A percentile compares a stretch with the other conserved stretches of the same genome.
Evolutionary conservation across 768 basidiomycete genomes (phyloP).

Genomic region (Kwoniella sp.): DNA sequence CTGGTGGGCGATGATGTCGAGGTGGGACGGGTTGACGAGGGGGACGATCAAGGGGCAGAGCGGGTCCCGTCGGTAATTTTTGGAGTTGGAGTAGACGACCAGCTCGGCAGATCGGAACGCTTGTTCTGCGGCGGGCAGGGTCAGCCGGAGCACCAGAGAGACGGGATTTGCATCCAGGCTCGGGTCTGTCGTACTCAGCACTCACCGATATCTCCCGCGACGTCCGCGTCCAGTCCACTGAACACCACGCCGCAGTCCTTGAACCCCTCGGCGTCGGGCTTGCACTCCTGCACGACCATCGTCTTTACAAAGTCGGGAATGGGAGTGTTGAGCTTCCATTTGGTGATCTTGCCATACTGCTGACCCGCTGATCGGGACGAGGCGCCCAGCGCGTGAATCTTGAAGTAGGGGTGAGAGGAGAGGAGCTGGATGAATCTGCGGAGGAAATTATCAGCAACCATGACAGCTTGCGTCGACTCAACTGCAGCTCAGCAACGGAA

Average conservation of each 20-base stretch:
- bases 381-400: constrained; percentile 79
- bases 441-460: too few species aligned
- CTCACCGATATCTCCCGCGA: constrained; percentile 89
- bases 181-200: background rate
- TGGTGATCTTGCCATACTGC: constrained; percentile 64
- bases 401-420: constrained; percentile 82
- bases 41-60: constrained; percentile 92
- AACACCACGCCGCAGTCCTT: constrained; percentile 79
- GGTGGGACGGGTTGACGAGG: constrained; percentile 82
- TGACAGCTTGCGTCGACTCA: too few species aligned
- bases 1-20: constrained; percentile 80
- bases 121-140: constrained; percentile 57
- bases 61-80: constrained; percentile 89
- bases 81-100: constrained; percentile 94
- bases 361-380: constrained; percentile 83
- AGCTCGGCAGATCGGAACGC: constrained; percentile 83
- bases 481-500: too few species aligned
- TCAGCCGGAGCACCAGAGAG: background rate
- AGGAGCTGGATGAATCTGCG: constrained; percentile 75
- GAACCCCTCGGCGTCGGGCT: constrained; percentile 62
- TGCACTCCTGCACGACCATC: constrained; percentile 71
- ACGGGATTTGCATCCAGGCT: background rate
- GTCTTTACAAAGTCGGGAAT: constrained; percentile 65
- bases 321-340: constrained; percentile 80
- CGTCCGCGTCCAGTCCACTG: constrained; percentile 92